Conservation (phyloP, 768 basidiomycete genomes). For the Serendipita sp. region DNA sequence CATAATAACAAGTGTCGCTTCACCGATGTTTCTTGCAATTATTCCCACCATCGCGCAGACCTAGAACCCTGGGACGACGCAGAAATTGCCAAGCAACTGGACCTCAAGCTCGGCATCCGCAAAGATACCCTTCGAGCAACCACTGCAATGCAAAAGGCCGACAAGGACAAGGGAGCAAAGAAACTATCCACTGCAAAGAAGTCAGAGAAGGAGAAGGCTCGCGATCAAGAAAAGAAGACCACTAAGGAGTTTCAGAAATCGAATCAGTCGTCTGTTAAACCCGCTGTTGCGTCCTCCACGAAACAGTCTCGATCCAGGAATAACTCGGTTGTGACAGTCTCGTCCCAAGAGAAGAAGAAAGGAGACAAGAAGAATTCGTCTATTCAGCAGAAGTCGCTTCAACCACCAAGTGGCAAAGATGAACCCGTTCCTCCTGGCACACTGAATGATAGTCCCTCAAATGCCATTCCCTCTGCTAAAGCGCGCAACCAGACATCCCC, state of each 20-base stretch:
- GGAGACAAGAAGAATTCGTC: no score
- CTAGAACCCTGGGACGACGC: background rate
- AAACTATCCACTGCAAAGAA: background rate
- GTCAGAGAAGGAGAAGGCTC: background rate
- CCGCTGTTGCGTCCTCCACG: no score
- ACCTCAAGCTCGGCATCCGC: background rate
- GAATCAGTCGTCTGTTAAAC: no score
- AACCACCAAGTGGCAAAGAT: no score
- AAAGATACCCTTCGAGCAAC: background rate
- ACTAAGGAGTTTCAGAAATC: background rate
- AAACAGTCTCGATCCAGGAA: no score
- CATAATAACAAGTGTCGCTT: conserved; percentile 7
- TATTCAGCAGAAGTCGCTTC: no score
- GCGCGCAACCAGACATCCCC: background rate
- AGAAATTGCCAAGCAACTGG: background rate
- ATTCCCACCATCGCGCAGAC: background rate
- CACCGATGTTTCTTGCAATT: background rate
- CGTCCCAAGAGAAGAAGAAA: no score
- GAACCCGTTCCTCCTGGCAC: no score
- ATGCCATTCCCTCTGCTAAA: no score
- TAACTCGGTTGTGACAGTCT: no score
- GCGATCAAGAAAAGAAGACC: background rate
- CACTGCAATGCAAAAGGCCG: background rate
- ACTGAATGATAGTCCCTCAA: no score
- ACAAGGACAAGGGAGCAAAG: background rate